Evolutionary conservation across 768 basidiomycete genomes (phyloP).

Genomic region (Dioszegia aurantiaca): DNA sequence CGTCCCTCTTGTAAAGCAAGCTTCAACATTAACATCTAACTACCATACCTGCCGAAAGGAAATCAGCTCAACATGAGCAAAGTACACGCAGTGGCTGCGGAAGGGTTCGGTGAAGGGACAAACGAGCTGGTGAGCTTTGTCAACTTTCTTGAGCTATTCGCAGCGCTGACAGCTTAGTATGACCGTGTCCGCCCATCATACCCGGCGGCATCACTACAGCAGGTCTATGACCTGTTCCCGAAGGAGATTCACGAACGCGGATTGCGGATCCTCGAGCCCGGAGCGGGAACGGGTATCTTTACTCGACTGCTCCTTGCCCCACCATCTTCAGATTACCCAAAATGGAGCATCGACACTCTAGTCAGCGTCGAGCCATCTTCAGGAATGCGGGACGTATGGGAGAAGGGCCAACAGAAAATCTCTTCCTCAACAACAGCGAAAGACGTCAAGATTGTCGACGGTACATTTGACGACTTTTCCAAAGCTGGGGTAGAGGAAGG

Average conservation of each 20-base stretch:
- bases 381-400: conserved; percentile 78
- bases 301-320: conserved; percentile 67
- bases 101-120: conserved; percentile 74
- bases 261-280: conserved; percentile 59
- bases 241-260: conserved; percentile 30
- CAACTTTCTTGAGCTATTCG: too few species aligned
- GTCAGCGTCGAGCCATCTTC: conserved; percentile 74
- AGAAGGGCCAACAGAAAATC: conserved; percentile 50
- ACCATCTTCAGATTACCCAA: conserved; percentile 51
- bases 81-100: conserved; percentile 67
- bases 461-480: conserved; percentile 46
- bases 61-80: conserved; percentile 18
- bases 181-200: conserved; percentile 75
- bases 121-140: conserved; percentile 59
- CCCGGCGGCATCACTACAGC: conserved; percentile 62
- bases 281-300: conserved; percentile 84
- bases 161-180: conserved; percentile 30
- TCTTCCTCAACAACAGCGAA: neutral
- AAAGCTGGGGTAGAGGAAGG: conserved; percentile 22
- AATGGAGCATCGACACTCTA: conserved; percentile 54
- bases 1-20: too few species aligned
- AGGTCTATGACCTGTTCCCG: conserved; percentile 57
- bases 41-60: too few species aligned
- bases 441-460: conserved; percentile 29
- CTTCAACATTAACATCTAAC: too few species aligned